A percentile compares a stretch with the other conserved stretches of the same genome.
These are phyloP conservation scores for Tephrocybe sp. DNA, from an alignment of 768 basidiomycete genomes.

Conservation along the genomic window DNA sequence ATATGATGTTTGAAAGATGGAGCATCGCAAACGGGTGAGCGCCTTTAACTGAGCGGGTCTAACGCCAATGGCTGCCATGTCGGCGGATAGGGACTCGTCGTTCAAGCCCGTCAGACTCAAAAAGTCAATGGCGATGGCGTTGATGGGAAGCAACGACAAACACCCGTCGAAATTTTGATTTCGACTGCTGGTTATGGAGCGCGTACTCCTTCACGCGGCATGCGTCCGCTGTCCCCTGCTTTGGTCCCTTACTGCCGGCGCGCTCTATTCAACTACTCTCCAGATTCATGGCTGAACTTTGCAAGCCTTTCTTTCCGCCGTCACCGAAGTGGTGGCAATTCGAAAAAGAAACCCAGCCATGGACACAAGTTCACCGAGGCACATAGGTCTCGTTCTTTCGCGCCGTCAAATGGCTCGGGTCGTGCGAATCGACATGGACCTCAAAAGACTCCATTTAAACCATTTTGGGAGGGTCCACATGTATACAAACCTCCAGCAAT, in stretches of 20 bases:
- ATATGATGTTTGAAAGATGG: conserved; percentile 83
- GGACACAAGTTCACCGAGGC: too few species aligned
- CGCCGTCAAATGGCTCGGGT: too few species aligned
- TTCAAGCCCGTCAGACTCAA: neutral
- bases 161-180: conserved; percentile 9
- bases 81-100: neutral
- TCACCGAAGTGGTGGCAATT: neutral
- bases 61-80: conserved; percentile 31
- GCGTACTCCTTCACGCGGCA: conserved; percentile 1
- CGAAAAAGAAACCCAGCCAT: neutral
- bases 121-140: neutral
- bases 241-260: conserved; percentile 19
- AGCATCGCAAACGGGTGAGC: conserved; percentile 62
- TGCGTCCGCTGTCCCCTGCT: conserved; percentile 17
- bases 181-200: too few species aligned
- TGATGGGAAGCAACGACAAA: conserved; percentile 12
- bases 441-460: too few species aligned
- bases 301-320: conserved; percentile 7
- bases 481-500: neutral
- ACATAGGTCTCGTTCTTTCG: too few species aligned
- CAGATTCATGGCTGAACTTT: conserved; percentile 12
- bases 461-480: neutral
- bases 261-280: conserved; percentile 10
- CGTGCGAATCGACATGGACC: too few species aligned
- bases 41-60: conserved; percentile 51